Conservation (phyloP, 2,329 filamentous ascomycete genomes). For the Simplicillium aogashimaense region DNA sequence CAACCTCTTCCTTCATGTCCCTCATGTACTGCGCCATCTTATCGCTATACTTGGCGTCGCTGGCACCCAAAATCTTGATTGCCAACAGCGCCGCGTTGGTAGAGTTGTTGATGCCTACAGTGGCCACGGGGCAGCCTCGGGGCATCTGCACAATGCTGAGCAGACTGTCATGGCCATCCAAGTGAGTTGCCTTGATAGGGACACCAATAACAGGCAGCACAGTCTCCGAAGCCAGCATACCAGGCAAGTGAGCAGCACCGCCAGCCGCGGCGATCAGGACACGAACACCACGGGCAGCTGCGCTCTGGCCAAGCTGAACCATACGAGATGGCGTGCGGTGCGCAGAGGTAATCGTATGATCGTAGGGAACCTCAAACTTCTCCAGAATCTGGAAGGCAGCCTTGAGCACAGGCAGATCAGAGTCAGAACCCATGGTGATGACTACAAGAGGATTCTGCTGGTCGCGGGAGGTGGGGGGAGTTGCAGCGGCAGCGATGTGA, state of each 20-base stretch:
- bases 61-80: conserved; percentile 53
- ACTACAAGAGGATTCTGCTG: conserved; percentile 49
- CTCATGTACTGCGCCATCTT: conserved; percentile 52
- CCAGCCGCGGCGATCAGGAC: conserved; percentile 70
- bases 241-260: conserved; percentile 62
- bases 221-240: conserved; percentile 66
- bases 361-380: conserved; percentile 62
- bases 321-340: conserved; percentile 66
- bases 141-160: conserved; percentile 74
- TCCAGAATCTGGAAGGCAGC: conserved; percentile 57
- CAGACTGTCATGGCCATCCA: conserved; percentile 64
- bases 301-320: conserved; percentile 54
- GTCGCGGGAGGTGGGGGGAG: conserved; percentile 13
- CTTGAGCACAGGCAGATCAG: conserved; percentile 59
- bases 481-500: conserved; percentile 1
- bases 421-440: conserved; percentile 79
- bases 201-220: conserved; percentile 68
- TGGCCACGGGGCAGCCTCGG: conserved; percentile 61
- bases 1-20: conserved; percentile 53
- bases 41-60: conserved; percentile 43
- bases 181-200: conserved; percentile 61
- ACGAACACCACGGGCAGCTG: conserved; percentile 55
- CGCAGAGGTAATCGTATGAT: conserved; percentile 68
- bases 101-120: conserved; percentile 71
- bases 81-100: conserved; percentile 69